phyloP scores from a whole-genome alignment of 768 basidiomycete genomes.

The Amanita fuliginea region DNA sequence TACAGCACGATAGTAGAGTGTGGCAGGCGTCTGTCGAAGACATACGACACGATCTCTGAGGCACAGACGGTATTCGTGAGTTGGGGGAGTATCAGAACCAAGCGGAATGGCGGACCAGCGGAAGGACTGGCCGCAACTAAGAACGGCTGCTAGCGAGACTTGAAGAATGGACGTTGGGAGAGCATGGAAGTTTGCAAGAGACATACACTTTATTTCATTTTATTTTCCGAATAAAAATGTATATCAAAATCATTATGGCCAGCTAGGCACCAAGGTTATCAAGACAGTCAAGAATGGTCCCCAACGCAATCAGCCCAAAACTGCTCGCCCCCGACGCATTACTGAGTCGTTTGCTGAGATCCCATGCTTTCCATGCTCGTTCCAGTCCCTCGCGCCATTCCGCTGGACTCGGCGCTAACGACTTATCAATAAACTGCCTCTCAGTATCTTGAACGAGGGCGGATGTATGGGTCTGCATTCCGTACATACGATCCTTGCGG shows the following conservation, averaged over 20 bases:
- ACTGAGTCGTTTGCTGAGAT: constrained; percentile 31
- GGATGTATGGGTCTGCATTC: constrained; percentile 49
- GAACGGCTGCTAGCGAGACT: constrained; percentile 65
- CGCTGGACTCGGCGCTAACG: constrained; percentile 14
- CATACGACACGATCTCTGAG: constrained; percentile 78
- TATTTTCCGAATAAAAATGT: no score
- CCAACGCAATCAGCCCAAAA: constrained; percentile 58
- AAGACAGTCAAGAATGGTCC: constrained; percentile 47
- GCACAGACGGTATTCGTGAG: constrained; percentile 64
- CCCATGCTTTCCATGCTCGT: constrained; percentile 59
- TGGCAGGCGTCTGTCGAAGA: constrained; percentile 59
- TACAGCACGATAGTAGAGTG: constrained; percentile 60
- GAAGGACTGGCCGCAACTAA: constrained; percentile 81
- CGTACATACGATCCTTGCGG: constrained; percentile 45
- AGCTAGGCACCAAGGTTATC: constrained; percentile 18
- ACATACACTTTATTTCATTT: constrained; percentile 3
- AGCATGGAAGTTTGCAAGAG: constrained; percentile 38
- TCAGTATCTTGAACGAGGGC: constrained; percentile 43
- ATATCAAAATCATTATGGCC: no score
- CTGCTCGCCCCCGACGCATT: constrained; percentile 43
- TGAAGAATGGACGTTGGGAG: constrained; percentile 56
- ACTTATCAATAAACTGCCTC: constrained; percentile 19
- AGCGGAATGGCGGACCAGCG: constrained; percentile 59
- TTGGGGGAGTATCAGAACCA: constrained; percentile 8
- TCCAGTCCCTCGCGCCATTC: constrained; percentile 30